Evolutionary conservation across 163 green algal genomes (phyloP).

Genomic region (Volvox carteri): DNA sequence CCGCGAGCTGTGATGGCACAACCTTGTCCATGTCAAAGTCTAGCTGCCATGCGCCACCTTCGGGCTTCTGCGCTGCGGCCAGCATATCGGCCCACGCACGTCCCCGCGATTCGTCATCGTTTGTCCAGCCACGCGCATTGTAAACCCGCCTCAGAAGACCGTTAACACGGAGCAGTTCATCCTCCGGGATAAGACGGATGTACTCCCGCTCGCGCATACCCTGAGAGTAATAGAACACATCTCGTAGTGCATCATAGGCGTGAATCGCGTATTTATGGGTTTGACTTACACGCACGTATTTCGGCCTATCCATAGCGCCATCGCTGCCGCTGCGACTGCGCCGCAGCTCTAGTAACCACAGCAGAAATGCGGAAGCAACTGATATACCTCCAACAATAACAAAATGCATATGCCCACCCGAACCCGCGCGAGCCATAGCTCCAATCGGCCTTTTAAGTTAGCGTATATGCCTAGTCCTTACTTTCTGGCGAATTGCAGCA

Average conservation of each 20-base stretch:
- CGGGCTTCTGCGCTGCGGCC: neutral
- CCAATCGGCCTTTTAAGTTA: neutral
- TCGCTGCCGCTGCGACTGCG: neutral
- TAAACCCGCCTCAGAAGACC: constrained; percentile 27
- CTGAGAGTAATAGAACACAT: neutral
- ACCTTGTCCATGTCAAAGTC: constrained; percentile 31
- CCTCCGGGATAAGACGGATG: constrained; percentile 43
- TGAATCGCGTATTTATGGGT: no score
- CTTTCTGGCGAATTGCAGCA: no score
- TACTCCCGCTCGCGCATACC: constrained; percentile 63
- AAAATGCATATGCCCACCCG: neutral
- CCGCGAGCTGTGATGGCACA: neutral
- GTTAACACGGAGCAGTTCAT: constrained; percentile 40
- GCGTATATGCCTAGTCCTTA: no score
- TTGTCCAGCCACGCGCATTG: neutral
- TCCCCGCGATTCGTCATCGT: neutral
- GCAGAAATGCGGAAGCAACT: neutral
- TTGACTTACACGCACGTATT: constrained; percentile 13
- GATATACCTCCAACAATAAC: neutral
- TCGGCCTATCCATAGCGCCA: neutral
- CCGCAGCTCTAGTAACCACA: neutral
- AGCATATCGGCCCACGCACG: constrained; percentile 38
- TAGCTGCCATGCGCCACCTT: constrained; percentile 36
- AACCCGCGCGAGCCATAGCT: neutral
- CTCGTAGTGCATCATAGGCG: no score